Conservation (phyloP, 2,329 filamentous ascomycete genomes). For the Conoideocrella luteorostrata region DNA sequence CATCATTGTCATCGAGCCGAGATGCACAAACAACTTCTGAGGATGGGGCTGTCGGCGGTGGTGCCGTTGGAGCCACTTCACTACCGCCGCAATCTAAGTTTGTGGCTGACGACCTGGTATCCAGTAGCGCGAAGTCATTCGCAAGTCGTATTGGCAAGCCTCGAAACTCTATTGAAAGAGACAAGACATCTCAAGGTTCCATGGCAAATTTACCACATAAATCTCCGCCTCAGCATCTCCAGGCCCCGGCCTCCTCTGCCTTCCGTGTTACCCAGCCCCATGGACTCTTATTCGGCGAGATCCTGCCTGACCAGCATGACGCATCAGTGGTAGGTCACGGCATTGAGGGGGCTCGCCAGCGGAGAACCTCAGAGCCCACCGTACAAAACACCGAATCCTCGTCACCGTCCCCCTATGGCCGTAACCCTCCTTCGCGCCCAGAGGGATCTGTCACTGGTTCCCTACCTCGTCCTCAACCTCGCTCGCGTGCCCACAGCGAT, state of each 20-base stretch:
- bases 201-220: slow-evolving; percentile 26
- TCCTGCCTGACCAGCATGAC: slow-evolving; percentile 54
- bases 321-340: slow-evolving; percentile 51
- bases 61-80: slow-evolving; percentile 15
- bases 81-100: slow-evolving; percentile 36
- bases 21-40: slow-evolving; percentile 12
- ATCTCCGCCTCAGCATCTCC: slow-evolving; percentile 27
- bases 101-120: slow-evolving; percentile 43
- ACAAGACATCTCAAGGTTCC: slow-evolving; percentile 28
- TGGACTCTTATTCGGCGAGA: slow-evolving; percentile 68
- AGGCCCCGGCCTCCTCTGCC: slow-evolving; percentile 24
- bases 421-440: slow-evolving; percentile 19
- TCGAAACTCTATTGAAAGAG: slow-evolving; percentile 26
- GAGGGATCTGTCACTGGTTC: neutral
- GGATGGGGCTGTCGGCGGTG: neutral
- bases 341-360: slow-evolving; percentile 45
- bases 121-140: slow-evolving; percentile 51
- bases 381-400: slow-evolving; percentile 52
- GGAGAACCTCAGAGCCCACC: slow-evolving; percentile 68
- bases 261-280: slow-evolving; percentile 31
- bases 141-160: slow-evolving; percentile 53
- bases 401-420: slow-evolving; percentile 64
- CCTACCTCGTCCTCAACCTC: slow-evolving; percentile 23
- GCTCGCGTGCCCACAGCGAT: slow-evolving; percentile 55
- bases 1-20: slow-evolving; percentile 1